Evolutionary conservation across 306 rosid species (phyloP).

Genomic region (Cicer yamashitae): DNA sequence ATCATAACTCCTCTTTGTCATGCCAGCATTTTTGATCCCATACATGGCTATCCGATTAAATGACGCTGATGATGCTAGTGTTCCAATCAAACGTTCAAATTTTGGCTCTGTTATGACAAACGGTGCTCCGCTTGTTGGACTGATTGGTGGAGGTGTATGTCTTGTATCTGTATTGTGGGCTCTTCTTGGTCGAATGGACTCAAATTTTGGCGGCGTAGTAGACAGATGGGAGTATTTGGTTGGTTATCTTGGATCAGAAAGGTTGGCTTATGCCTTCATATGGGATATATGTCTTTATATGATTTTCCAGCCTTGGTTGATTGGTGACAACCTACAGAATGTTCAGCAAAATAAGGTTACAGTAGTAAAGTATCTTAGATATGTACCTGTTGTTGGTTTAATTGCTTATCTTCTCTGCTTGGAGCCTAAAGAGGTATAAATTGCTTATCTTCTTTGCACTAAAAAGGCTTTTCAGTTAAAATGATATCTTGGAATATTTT

Average conservation of each 20-base stretch:
- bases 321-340: constrained; percentile 80
- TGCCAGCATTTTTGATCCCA: constrained; percentile 86
- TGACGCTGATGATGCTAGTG: constrained; percentile 49
- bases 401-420: constrained; percentile 75
- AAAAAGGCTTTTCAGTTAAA: constrained; percentile 2
- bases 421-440: constrained; percentile 57
- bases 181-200: constrained; percentile 65
- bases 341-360: constrained; percentile 60
- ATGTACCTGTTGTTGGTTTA: constrained; percentile 80
- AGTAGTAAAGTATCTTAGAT: constrained; percentile 67
- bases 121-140: constrained; percentile 70
- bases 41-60: constrained; percentile 95
- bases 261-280: constrained; percentile 90
- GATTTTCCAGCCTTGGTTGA: constrained; percentile 92
- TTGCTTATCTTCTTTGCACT: not conserved
- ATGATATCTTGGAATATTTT: not conserved
- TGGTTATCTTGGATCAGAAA: constrained; percentile 77
- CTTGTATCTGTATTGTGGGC: constrained; percentile 75
- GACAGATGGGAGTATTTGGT: constrained; percentile 84
- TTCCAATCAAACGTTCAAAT: constrained; percentile 59
- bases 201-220: constrained; percentile 66
- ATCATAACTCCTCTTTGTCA: constrained; percentile 27
- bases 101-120: constrained; percentile 71
- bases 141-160: constrained; percentile 69
- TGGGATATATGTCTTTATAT: constrained; percentile 88